Conservation (phyloP, 805 yeast species). For the Groenewaldozyma salmanticensis region DNA sequence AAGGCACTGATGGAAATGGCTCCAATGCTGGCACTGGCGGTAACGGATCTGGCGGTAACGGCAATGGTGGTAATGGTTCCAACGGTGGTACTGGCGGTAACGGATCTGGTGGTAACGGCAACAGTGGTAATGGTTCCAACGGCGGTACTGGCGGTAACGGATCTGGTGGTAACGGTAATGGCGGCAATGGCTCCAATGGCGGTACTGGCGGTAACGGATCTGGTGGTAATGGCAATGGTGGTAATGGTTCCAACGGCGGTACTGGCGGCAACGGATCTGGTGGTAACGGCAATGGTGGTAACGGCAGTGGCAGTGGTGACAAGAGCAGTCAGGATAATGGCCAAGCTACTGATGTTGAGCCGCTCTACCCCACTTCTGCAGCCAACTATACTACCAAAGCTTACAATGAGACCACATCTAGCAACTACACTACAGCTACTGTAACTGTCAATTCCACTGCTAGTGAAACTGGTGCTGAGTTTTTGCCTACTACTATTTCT, state of each 20-base stretch:
- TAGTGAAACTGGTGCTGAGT: not conserved
- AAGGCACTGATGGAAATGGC: not conserved
- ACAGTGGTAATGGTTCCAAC: not conserved
- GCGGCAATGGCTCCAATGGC: not conserved
- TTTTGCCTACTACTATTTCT: conserved; percentile 1
- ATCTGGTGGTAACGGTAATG: not conserved
- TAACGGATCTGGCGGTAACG: not conserved
- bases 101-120: not conserved
- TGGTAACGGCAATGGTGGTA: not conserved
- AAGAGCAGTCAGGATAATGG: not conserved
- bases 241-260: not conserved
- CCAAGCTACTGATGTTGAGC: not conserved
- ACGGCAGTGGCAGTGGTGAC: not conserved
- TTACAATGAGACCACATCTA: too few species aligned
- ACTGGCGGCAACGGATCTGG: not conserved
- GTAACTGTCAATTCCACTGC: conserved; percentile 1
- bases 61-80: not conserved
- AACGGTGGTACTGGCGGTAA: not conserved
- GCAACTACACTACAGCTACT: conserved; percentile 6
- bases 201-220: not conserved
- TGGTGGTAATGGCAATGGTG: not conserved
- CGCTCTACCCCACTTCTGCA: too few species aligned
- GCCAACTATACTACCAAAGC: too few species aligned
- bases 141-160: not conserved
- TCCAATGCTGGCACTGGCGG: not conserved